Percentiles rank a stretch among this genome's conserved stretches.
phyloP scores from a whole-genome alignment of 2,329 filamentous ascomycete genomes.

The Trichoderma sp. region DNA sequence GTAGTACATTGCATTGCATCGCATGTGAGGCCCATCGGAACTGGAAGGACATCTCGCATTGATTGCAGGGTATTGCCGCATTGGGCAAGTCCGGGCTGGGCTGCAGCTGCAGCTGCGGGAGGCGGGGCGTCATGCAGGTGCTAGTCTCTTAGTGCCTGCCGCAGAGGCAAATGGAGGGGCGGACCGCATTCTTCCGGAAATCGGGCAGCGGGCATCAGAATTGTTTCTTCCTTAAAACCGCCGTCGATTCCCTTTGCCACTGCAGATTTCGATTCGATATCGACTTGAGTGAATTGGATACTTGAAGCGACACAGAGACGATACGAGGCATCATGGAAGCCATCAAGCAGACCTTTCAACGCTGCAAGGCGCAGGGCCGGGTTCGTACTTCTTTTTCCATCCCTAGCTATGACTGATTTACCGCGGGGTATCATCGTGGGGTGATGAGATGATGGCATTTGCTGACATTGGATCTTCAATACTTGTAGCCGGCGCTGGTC shows the following conservation, averaged over 20 bases:
- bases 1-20: not conserved
- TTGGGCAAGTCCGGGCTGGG: conserved; percentile 25
- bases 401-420: not conserved
- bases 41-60: not conserved
- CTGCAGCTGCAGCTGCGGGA: conserved; percentile 20
- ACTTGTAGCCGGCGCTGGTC: conserved; percentile 72
- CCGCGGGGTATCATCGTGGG: conserved; percentile 5
- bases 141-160: not conserved
- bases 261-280: not conserved
- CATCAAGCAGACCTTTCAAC: conserved; percentile 57
- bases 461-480: conserved; percentile 23
- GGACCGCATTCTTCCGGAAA: conserved; percentile 21
- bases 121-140: conserved; percentile 22
- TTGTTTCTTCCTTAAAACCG: not conserved
- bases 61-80: conserved; percentile 11
- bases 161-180: conserved; percentile 8
- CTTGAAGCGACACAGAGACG: not conserved
- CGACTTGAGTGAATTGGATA: not conserved
- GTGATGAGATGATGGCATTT: not conserved
- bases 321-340: conserved; percentile 47
- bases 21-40: not conserved
- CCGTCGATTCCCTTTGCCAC: not conserved
- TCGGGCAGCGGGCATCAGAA: conserved; percentile 8
- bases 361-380: conserved; percentile 57
- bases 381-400: conserved; percentile 39